A percentile compares a stretch with the other conserved stretches of the same genome.
phyloP scores from a whole-genome alignment of 306 rosid species.

The Quercus bicolor region DNA sequence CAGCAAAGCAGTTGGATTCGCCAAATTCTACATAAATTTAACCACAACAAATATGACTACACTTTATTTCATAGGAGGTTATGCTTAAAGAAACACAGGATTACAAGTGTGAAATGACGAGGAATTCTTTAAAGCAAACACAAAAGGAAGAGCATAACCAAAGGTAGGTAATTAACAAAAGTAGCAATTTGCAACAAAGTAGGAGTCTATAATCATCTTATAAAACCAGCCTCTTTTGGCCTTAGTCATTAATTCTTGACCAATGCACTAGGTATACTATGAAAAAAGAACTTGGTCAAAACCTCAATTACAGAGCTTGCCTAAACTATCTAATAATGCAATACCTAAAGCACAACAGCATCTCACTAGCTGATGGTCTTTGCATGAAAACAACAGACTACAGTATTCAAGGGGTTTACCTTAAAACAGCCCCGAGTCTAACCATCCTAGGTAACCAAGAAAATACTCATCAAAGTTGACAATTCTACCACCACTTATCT shows the following conservation, averaged over 20 bases:
- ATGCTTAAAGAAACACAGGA: neutral
- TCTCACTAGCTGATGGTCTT: neutral
- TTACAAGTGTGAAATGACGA: neutral
- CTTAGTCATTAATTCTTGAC: neutral
- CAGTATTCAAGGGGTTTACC: neutral
- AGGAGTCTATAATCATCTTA: neutral
- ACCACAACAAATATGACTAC: slow-evolving; percentile 13
- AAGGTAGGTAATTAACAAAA: neutral
- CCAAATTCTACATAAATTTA: slow-evolving; percentile 66
- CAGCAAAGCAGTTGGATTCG: slow-evolving; percentile 93
- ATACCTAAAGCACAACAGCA: neutral
- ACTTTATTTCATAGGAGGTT: neutral
- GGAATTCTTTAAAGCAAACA: neutral
- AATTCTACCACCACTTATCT: neutral
- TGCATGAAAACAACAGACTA: neutral
- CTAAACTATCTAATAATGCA: neutral
- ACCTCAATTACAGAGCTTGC: neutral
- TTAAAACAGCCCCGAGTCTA: neutral
- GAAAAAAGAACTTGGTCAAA: neutral
- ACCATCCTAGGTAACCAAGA: neutral
- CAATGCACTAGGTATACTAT: neutral
- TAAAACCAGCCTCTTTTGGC: neutral
- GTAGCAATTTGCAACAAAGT: neutral
- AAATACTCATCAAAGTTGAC: neutral
- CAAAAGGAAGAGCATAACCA: neutral